Evolutionary conservation across 345 rosid species (phyloP).

Genomic region (Rhodamnia argentea): DNA sequence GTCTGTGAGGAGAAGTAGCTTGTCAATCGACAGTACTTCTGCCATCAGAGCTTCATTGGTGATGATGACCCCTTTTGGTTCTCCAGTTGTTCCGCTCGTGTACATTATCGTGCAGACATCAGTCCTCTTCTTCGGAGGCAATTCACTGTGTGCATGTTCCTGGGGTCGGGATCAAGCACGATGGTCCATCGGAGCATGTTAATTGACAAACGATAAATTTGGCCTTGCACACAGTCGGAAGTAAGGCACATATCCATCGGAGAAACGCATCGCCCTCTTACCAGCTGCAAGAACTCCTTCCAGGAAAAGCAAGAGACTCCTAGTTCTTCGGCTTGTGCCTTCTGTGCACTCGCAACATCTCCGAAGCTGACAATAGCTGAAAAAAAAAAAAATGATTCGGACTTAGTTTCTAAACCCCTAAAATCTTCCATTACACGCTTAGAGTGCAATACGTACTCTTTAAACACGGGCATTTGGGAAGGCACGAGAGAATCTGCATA

Average conservation of each 20-base stretch:
- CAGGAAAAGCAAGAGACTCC: slow-evolving; percentile 75
- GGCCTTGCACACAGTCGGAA: not conserved
- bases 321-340: slow-evolving; percentile 62
- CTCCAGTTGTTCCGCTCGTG: slow-evolving; percentile 98
- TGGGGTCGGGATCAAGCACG: not conserved
- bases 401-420: not conserved
- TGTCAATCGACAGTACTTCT: slow-evolving; percentile 76
- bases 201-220: not conserved
- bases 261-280: not conserved
- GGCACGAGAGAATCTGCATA: slow-evolving; percentile 65
- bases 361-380: slow-evolving; percentile 78
- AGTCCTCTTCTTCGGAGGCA: slow-evolving; percentile 56
- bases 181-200: not conserved
- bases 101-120: slow-evolving; percentile 90
- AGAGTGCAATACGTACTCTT: slow-evolving; percentile 42
- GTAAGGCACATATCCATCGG: not conserved
- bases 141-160: slow-evolving; percentile 53
- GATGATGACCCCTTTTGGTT: slow-evolving; percentile 87
- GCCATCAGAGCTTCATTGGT: slow-evolving; percentile 51
- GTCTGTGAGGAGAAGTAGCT: slow-evolving; percentile 45
- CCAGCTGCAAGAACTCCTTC: slow-evolving; percentile 61
- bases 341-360: slow-evolving; percentile 39
- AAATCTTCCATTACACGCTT: not conserved
- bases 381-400: not conserved
- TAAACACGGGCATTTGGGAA: slow-evolving; percentile 46